Percentiles rank a stretch among this genome's conserved stretches.
These are phyloP conservation scores for Amanita muscaria DNA, from an alignment of 768 basidiomycete species.

Conservation along the genomic window DNA sequence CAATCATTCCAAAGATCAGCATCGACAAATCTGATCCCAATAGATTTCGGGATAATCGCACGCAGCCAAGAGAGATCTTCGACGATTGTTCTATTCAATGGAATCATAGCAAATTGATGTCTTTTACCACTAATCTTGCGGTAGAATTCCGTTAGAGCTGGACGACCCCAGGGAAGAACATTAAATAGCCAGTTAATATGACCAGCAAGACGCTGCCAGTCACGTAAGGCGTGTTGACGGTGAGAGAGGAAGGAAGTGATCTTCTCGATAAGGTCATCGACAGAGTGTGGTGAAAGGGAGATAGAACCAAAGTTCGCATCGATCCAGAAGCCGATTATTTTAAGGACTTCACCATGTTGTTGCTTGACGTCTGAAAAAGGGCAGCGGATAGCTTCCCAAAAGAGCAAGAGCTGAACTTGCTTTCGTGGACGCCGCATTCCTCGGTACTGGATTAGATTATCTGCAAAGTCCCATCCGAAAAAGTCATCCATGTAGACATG, in stretches of 20 bases:
- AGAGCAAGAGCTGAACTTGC: no score
- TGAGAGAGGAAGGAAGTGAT: slow-evolving; percentile 13
- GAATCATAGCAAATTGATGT: not conserved
- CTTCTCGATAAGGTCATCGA: slow-evolving; percentile 12
- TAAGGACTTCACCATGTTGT: no score
- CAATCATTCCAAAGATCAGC: slow-evolving; percentile 9
- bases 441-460: no score
- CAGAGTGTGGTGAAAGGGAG: slow-evolving; percentile 12
- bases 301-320: slow-evolving; percentile 20
- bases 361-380: no score
- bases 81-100: slow-evolving; percentile 10
- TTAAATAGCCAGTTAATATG: slow-evolving; percentile 12
- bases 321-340: no score
- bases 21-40: slow-evolving; percentile 15
- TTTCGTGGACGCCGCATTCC: no score
- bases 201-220: slow-evolving; percentile 5
- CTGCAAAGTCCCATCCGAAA: slow-evolving; percentile 17
- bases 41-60: slow-evolving; percentile 5
- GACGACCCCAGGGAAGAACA: slow-evolving; percentile 11
- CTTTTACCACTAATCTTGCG: slow-evolving; percentile 9
- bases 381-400: no score
- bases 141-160: slow-evolving; percentile 11
- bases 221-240: not conserved
- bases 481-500: slow-evolving; percentile 23
- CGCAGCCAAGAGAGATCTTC: slow-evolving; percentile 13